These are phyloP conservation scores for Alternaria sp. DNA, from an alignment of 2,329 filamentous ascomycete species.

Conservation along the genomic window DNA sequence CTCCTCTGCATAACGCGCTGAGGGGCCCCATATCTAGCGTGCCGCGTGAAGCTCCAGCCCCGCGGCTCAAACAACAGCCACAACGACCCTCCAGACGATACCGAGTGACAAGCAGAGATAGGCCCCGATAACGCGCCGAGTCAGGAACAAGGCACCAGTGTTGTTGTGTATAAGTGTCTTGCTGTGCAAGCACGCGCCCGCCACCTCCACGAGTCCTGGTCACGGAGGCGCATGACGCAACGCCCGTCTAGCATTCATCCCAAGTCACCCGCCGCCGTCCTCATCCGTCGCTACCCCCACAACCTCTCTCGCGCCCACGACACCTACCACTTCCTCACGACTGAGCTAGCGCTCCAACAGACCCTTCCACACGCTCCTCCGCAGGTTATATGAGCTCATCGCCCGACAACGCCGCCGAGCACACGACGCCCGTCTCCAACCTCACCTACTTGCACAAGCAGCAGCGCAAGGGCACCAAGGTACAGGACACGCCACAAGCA, in stretches of 20 bases:
- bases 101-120: slow-evolving; percentile 12
- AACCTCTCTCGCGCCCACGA: background rate
- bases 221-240: slow-evolving; percentile 36
- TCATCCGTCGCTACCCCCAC: slow-evolving; percentile 18
- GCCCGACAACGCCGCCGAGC: slow-evolving; percentile 39
- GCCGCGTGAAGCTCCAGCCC: slow-evolving; percentile 15
- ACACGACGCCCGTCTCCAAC: slow-evolving; percentile 41
- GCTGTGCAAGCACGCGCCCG: slow-evolving; percentile 25
- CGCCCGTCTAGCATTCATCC: slow-evolving; percentile 26
- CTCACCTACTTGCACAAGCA: slow-evolving; percentile 46
- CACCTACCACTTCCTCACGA: slow-evolving; percentile 3
- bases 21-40: slow-evolving; percentile 21
- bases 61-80: slow-evolving; percentile 5
- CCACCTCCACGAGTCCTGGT: slow-evolving; percentile 24
- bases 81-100: slow-evolving; percentile 14
- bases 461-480: slow-evolving; percentile 41
- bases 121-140: slow-evolving; percentile 13
- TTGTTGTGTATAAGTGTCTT: slow-evolving; percentile 6
- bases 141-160: slow-evolving; percentile 22
- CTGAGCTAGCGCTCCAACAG: slow-evolving; percentile 15
- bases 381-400: slow-evolving; percentile 50
- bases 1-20: slow-evolving; percentile 22
- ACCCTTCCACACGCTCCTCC: slow-evolving; percentile 9
- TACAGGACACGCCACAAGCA: slow-evolving; percentile 42
- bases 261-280: slow-evolving; percentile 23